A percentile compares a stretch with the other conserved stretches of the same genome.
phyloP scores from a whole-genome alignment of 768 basidiomycete genomes.

The Boletellus emodensis region DNA sequence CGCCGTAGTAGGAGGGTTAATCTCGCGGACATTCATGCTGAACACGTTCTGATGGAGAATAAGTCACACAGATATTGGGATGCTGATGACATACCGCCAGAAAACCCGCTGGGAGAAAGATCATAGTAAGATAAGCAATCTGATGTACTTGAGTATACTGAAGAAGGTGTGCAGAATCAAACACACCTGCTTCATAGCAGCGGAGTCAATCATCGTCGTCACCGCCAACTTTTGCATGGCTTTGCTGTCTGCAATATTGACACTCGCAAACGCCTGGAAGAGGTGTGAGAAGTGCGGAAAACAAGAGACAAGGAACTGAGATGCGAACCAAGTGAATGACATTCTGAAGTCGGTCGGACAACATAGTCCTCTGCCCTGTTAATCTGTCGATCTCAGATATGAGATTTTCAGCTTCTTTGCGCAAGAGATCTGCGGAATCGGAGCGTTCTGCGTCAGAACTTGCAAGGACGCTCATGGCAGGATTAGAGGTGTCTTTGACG shows the following conservation, averaged over 20 bases:
- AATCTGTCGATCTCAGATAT: slow-evolving; percentile 48
- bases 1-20: slow-evolving; percentile 21
- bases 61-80: not conserved
- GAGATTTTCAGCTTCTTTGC: slow-evolving; percentile 46
- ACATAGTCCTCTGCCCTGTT: slow-evolving; percentile 30
- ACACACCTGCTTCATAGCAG: slow-evolving; percentile 34
- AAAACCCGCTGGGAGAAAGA: slow-evolving; percentile 55
- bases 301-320: not conserved
- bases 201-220: slow-evolving; percentile 40
- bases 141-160: slow-evolving; percentile 19
- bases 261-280: slow-evolving; percentile 52
- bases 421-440: slow-evolving; percentile 36
- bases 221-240: slow-evolving; percentile 49
- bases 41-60: slow-evolving; percentile 29
- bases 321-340: slow-evolving; percentile 31
- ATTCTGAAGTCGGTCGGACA: slow-evolving; percentile 33
- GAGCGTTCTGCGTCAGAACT: slow-evolving; percentile 2
- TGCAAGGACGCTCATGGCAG: slow-evolving; percentile 36
- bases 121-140: slow-evolving; percentile 52
- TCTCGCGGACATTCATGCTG: slow-evolving; percentile 31
- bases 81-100: slow-evolving; percentile 21
- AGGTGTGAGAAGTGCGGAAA: not conserved
- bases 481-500: slow-evolving; percentile 45
- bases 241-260: slow-evolving; percentile 52
- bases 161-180: not conserved